Percentiles rank a stretch among this genome's conserved stretches.
These are phyloP conservation scores for Russula virescens DNA, from an alignment of 768 basidiomycete species.

Conservation along the genomic window DNA sequence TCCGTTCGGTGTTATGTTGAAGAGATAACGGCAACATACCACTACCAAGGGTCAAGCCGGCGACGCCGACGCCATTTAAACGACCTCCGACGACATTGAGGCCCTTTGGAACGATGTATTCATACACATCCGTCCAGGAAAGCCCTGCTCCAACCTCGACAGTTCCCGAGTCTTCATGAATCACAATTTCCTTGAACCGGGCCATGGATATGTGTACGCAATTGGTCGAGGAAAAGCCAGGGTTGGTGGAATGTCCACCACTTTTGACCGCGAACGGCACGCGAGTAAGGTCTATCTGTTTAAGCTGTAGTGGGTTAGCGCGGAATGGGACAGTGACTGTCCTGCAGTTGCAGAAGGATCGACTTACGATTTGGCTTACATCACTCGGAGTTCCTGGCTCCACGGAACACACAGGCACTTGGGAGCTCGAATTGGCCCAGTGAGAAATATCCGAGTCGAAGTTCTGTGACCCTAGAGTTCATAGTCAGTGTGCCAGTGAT, in stretches of 20 bases:
- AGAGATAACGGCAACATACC: too few species aligned
- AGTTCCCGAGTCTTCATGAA: slow-evolving; percentile 9
- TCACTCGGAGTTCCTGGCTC: slow-evolving; percentile 20
- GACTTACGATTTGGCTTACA: slow-evolving; percentile 17
- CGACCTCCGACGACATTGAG: slow-evolving; percentile 27
- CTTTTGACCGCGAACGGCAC: slow-evolving; percentile 24
- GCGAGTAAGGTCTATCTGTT: background rate
- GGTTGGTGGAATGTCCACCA: slow-evolving; percentile 27
- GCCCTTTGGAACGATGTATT: slow-evolving; percentile 19
- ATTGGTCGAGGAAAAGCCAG: slow-evolving; percentile 27
- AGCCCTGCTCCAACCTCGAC: slow-evolving; percentile 26
- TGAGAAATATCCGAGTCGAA: slow-evolving; percentile 15
- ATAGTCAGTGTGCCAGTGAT: background rate
- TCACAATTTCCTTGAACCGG: slow-evolving; percentile 22
- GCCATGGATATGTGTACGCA: slow-evolving; percentile 28
- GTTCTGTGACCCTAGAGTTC: background rate
- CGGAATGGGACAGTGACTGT: background rate
- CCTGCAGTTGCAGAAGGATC: too few species aligned
- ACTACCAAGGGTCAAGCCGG: slow-evolving; percentile 27
- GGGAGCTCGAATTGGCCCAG: slow-evolving; percentile 20
- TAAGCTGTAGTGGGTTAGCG: background rate
- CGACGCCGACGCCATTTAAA: too few species aligned
- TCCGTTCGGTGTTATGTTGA: too few species aligned
- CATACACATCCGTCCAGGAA: slow-evolving; percentile 29
- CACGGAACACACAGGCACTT: slow-evolving; percentile 21